These are phyloP conservation scores for Kalmusia sp. DNA, from an alignment of 2,329 filamentous ascomycete species.

Conservation along the genomic window DNA sequence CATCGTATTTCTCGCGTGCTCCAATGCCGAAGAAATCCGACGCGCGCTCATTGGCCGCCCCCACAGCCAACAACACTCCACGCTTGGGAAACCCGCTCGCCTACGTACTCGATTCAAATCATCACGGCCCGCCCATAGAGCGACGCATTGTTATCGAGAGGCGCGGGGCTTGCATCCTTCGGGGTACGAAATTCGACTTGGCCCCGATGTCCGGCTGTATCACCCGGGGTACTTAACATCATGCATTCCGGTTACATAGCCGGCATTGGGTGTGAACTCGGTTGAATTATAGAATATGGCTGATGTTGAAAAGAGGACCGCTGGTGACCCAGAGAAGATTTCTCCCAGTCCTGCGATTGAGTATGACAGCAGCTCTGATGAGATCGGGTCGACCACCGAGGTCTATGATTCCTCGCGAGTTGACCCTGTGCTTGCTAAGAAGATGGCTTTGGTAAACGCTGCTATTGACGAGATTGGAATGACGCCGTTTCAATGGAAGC, in stretches of 20 bases:
- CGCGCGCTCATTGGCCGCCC: neutral
- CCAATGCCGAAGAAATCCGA: neutral
- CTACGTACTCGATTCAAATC: neutral
- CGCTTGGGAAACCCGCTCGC: neutral
- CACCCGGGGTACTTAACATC: neutral
- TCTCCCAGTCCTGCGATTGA: neutral
- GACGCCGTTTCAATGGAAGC: slow-evolving; percentile 65
- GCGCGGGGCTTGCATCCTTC: neutral
- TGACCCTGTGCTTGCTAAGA: slow-evolving; percentile 49
- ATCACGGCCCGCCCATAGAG: no score
- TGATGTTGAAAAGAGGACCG: neutral
- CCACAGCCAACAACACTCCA: neutral
- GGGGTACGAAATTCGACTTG: neutral
- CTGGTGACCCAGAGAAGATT: neutral
- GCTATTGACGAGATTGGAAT: slow-evolving; percentile 66
- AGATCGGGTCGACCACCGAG: slow-evolving; percentile 7
- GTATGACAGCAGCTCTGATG: slow-evolving; percentile 8
- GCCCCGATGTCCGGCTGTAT: neutral
- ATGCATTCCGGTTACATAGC: neutral
- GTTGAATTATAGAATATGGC: neutral
- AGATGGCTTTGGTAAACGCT: slow-evolving; percentile 45
- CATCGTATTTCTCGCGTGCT: neutral
- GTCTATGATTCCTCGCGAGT: slow-evolving; percentile 27
- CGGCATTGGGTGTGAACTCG: neutral
- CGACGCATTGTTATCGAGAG: neutral